phyloP scores from a whole-genome alignment of 176 grass and related monocot species.

The Musa itinerans region DNA sequence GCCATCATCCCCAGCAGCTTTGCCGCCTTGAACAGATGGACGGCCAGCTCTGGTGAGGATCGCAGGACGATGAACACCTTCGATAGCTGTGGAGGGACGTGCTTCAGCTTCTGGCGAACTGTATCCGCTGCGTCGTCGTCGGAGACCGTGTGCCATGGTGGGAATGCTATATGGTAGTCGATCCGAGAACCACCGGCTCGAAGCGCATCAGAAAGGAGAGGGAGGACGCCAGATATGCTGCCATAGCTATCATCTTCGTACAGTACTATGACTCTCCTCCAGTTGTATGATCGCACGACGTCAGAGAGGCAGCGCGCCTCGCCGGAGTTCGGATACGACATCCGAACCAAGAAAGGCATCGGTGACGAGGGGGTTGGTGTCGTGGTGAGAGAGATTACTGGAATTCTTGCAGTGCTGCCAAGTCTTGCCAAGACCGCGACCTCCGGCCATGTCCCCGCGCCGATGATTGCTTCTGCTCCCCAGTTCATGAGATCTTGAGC shows the following conservation, averaged over 20 bases:
- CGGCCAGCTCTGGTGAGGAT: conserved; percentile 6
- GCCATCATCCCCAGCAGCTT: conserved; percentile 10
- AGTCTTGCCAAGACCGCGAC: background rate
- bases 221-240: background rate
- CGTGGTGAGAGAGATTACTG: conserved; percentile 13
- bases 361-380: background rate
- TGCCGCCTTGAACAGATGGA: conserved; percentile 23
- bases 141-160: background rate
- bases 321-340: conserved; percentile 10
- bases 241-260: conserved; percentile 25
- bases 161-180: conserved; percentile 5
- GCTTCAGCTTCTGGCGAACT: background rate
- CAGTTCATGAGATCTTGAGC: conserved; percentile 22
- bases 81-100: conserved; percentile 7
- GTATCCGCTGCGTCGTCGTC: background rate
- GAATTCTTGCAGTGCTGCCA: background rate
- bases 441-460: conserved; percentile 22
- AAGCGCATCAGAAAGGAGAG: conserved; percentile 10
- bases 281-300: conserved; percentile 21
- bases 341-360: conserved; percentile 8
- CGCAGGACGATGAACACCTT: conserved; percentile 29
- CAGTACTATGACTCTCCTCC: conserved; percentile 20
- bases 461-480: conserved; percentile 27
- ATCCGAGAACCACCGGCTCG: conserved; percentile 4
- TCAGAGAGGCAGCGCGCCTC: conserved; percentile 19